Conservation (phyloP, 345 rosid species). For the Melaleuca quinquenervia region DNA sequence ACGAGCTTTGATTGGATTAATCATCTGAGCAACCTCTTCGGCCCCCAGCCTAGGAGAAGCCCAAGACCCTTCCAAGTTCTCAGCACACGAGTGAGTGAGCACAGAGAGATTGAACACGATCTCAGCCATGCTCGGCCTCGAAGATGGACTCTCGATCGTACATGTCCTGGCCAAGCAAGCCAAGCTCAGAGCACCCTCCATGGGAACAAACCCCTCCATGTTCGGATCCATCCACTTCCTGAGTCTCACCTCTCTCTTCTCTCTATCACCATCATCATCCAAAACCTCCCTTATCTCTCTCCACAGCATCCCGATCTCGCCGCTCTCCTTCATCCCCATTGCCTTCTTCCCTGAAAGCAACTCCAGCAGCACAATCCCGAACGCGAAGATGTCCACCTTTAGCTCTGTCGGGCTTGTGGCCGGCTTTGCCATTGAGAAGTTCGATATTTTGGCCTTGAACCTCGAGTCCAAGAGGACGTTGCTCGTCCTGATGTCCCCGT, state of each 20-base stretch:
- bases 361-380: conserved; percentile 48
- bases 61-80: conserved; percentile 25
- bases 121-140: conserved; percentile 60
- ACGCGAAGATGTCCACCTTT: conserved; percentile 47
- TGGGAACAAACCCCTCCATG: conserved; percentile 34
- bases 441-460: conserved; percentile 49
- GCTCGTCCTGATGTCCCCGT: conserved; percentile 38
- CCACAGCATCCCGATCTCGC: conserved; percentile 27
- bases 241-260: conserved; percentile 24
- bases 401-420: conserved; percentile 16
- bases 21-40: conserved; percentile 24
- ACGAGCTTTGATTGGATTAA: conserved; percentile 32
- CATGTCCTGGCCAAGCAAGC: conserved; percentile 39
- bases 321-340: conserved; percentile 30
- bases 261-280: conserved; percentile 9
- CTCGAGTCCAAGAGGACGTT: conserved; percentile 42
- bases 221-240: conserved; percentile 44
- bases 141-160: conserved; percentile 25
- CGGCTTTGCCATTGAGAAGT: conserved; percentile 37
- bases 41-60: conserved; percentile 20
- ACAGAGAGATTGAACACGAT: conserved; percentile 46
- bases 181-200: conserved; percentile 37
- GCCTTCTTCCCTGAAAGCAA: conserved; percentile 49
- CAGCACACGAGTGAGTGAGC: conserved; percentile 24
- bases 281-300: conserved; percentile 27